phyloP scores from a whole-genome alignment of 768 basidiomycete species.

The Termitomyces eurrhizus region DNA sequence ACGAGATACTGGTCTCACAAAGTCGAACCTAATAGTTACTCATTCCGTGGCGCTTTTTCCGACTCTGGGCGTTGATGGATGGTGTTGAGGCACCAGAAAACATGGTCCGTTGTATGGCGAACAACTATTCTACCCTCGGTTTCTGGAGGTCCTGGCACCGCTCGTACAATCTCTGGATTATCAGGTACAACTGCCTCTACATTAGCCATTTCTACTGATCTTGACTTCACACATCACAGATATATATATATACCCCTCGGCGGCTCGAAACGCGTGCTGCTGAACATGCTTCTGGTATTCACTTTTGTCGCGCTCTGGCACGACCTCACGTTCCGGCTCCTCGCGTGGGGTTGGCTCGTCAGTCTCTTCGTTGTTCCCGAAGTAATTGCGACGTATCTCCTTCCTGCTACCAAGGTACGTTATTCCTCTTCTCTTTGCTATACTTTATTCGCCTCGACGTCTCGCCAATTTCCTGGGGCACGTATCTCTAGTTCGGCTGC shows the following conservation, averaged over 20 bases:
- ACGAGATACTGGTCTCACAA: not conserved
- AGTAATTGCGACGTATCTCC: constrained; percentile 51
- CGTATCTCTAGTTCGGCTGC: not conserved
- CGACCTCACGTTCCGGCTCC: constrained; percentile 79
- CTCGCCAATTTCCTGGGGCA: not conserved
- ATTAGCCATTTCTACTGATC: not conserved
- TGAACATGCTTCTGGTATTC: constrained; percentile 79
- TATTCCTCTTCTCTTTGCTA: not conserved
- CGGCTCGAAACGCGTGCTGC: constrained; percentile 47
- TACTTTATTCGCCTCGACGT: not conserved
- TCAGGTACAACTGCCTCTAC: constrained; percentile 48
- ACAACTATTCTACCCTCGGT: constrained; percentile 89
- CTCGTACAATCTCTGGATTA: constrained; percentile 93
- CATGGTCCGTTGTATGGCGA: constrained; percentile 98
- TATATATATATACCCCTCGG: constrained; percentile 96
- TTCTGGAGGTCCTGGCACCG: constrained; percentile 99
- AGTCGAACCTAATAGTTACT: constrained; percentile 57
- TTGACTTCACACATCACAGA: constrained; percentile 33
- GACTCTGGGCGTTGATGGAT: constrained; percentile 86
- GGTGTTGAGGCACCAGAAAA: constrained; percentile 96
- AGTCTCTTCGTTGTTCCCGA: constrained; percentile 90
- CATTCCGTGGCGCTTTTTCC: constrained; percentile 96
- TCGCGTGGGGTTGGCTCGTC: constrained; percentile 97
- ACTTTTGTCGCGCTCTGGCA: constrained; percentile 99
- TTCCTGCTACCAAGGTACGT: constrained; percentile 62